Conservation (phyloP, 768 basidiomycete genomes). For the Tylopilus felleus region DNA sequence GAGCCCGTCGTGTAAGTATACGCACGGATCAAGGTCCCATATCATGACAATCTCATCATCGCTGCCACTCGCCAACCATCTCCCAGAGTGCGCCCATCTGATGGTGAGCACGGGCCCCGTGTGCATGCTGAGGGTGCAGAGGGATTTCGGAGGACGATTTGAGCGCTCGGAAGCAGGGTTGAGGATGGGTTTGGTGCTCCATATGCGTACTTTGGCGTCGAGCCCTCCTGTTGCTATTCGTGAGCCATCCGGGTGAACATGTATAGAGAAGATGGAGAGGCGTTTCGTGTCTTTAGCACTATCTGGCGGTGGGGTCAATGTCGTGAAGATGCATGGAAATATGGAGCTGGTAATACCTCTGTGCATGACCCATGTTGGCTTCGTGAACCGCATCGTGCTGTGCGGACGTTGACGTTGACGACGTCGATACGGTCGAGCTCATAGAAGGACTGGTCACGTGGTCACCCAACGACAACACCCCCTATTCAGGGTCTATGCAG, state of each 20-base stretch:
- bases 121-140: conserved; percentile 92
- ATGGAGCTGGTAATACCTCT: conserved; percentile 41
- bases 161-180: conserved; percentile 62
- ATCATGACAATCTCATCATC: conserved; percentile 96
- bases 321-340: neutral
- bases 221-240: conserved; percentile 97
- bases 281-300: conserved; percentile 56
- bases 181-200: conserved; percentile 96
- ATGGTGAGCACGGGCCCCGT: conserved; percentile 90
- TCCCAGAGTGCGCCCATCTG: conserved; percentile 90
- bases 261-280: conserved; percentile 86
- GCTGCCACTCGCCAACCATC: conserved; percentile 93
- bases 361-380: conserved; percentile 86
- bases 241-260: conserved; percentile 94
- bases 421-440: neutral
- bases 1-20: neutral
- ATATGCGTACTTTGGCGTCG: conserved; percentile 94
- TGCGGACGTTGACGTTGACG: neutral
- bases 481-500: too few relatives aligned
- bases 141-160: conserved; percentile 74
- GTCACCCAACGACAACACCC: neutral
- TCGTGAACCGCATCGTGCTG: conserved; percentile 73
- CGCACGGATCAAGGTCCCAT: conserved; percentile 96
- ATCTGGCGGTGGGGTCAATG: conserved; percentile 25
- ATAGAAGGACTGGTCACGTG: neutral